These are phyloP conservation scores for Tuber borchii DNA, from an alignment of 495 filamentous ascomycete species.

Conservation along the genomic window DNA sequence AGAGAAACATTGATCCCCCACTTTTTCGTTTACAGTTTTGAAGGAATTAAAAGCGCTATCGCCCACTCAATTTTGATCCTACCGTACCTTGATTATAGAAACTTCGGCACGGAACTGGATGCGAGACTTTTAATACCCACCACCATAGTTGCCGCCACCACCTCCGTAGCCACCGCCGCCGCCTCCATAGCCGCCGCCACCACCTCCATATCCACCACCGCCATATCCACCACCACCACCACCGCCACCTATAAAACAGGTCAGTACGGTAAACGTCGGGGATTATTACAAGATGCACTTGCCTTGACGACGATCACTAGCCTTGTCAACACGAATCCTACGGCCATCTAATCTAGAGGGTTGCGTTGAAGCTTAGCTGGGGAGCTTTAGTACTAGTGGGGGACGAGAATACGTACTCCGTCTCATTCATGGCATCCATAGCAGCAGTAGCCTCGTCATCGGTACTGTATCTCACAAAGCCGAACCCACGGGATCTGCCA, in stretches of 20 bases:
- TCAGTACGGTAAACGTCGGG: not conserved
- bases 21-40: not conserved
- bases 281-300: not conserved
- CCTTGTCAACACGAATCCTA: conserved; percentile 90
- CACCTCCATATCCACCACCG: conserved; percentile 6
- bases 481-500: conserved; percentile 90
- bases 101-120: not conserved
- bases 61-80: not conserved
- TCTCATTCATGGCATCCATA: conserved; percentile 80
- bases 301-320: conserved; percentile 56
- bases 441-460: conserved; percentile 79
- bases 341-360: conserved; percentile 82
- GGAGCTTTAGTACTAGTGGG: conserved; percentile 7
- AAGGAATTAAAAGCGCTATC: not conserved
- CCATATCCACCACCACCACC: conserved; percentile 12
- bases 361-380: not conserved
- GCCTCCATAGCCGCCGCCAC: conserved; percentile 10
- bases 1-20: conserved; percentile 2
- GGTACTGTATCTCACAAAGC: conserved; percentile 81
- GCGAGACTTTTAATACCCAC: not conserved
- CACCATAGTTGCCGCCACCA: not conserved
- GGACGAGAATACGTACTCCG: conserved; percentile 59
- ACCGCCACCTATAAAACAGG: conserved; percentile 6
- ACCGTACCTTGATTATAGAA: not conserved
- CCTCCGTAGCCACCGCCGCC: conserved; percentile 12